Conservation (phyloP, 768 basidiomycete species). For the Mycena metata region DNA sequence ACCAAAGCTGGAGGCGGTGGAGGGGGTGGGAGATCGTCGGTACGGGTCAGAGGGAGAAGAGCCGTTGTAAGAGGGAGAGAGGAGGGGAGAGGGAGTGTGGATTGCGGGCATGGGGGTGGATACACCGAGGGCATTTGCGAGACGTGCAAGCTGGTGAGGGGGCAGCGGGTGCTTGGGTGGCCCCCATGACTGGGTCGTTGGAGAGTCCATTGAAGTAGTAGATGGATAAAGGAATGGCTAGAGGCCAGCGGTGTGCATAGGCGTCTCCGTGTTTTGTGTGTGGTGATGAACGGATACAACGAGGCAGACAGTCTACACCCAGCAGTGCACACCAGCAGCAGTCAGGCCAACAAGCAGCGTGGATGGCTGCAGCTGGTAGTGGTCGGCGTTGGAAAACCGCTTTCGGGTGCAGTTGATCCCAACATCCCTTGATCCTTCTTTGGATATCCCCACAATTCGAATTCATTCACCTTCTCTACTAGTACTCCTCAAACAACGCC, state of each 20-base stretch:
- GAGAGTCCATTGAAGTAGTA: slow-evolving; percentile 34
- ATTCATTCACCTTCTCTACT: too few species aligned
- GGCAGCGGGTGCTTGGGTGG: slow-evolving; percentile 80
- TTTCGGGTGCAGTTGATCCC: too few species aligned
- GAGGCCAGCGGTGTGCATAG: slow-evolving; percentile 36
- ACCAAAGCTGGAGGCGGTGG: slow-evolving; percentile 58
- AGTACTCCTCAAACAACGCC: too few species aligned
- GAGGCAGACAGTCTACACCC: too few species aligned
- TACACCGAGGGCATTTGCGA: slow-evolving; percentile 90
- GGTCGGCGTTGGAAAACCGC: too few species aligned
- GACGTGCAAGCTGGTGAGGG: slow-evolving; percentile 82
- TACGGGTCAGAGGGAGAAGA: slow-evolving; percentile 52
- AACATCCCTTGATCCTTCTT: too few species aligned
- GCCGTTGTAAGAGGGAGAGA: slow-evolving; percentile 53
- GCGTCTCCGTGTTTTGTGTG: too few species aligned
- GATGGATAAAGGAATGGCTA: slow-evolving; percentile 34
- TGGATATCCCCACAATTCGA: too few species aligned
- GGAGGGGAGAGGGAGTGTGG: slow-evolving; percentile 47
- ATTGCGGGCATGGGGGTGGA: slow-evolving; percentile 77
- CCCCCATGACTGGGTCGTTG: slow-evolving; percentile 63
- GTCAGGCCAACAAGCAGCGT: too few species aligned
- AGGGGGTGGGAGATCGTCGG: slow-evolving; percentile 67
- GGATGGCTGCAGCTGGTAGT: too few species aligned
- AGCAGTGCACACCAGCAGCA: too few species aligned
- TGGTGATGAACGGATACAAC: too few species aligned